Percentiles rank a stretch among this genome's conserved stretches.
phyloP scores from a whole-genome alignment of 106 monocot species.

The Apostasia ramifera region DNA sequence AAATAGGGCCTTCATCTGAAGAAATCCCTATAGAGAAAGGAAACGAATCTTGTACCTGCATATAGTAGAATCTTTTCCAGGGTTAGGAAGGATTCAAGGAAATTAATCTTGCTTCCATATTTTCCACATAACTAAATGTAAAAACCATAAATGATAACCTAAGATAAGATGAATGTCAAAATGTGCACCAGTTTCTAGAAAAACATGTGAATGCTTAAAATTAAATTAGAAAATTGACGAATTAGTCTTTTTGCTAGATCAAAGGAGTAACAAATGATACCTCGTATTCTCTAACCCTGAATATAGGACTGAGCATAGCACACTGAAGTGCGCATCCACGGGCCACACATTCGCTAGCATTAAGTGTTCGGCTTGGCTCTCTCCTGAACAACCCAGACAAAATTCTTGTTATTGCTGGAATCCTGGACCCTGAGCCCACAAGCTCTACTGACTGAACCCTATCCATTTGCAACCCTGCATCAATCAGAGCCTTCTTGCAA shows the following conservation, averaged over 20 bases:
- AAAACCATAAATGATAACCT: too few species aligned
- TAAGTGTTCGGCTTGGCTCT: conserved; percentile 58
- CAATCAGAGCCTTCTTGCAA: conserved; percentile 46
- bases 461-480: conserved; percentile 34
- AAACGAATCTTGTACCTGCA: conserved; percentile 80
- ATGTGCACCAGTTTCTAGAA: background rate
- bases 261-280: conserved; percentile 15
- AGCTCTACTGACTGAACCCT: conserved; percentile 70
- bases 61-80: background rate
- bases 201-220: background rate
- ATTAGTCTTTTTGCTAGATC: background rate
- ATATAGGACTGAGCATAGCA: conserved; percentile 72
- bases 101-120: too few species aligned
- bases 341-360: conserved; percentile 80
- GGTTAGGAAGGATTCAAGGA: too few species aligned
- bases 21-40: conserved; percentile 70
- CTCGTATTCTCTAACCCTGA: conserved; percentile 78
- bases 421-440: conserved; percentile 85
- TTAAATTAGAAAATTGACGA: too few species aligned
- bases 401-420: conserved; percentile 53
- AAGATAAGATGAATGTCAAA: too few species aligned
- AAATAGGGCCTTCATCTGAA: conserved; percentile 45
- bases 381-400: conserved; percentile 48
- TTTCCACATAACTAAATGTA: too few species aligned
- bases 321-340: conserved; percentile 76